phyloP scores from a whole-genome alignment of 2,329 filamentous ascomycete genomes.

The Metarhizium sp. region DNA sequence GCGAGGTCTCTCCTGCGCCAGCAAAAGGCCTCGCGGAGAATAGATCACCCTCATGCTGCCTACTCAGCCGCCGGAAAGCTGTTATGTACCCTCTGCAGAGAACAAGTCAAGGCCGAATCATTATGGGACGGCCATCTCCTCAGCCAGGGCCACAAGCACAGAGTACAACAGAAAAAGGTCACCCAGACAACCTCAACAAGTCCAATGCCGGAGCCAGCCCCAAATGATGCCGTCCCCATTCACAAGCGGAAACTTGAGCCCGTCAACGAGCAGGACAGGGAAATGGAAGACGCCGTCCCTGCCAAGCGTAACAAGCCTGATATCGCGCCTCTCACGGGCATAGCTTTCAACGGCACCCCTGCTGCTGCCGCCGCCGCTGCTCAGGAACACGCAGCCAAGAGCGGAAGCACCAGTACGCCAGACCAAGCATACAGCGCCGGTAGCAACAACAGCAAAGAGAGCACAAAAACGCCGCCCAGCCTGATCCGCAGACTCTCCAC shows the following conservation, averaged over 20 bases:
- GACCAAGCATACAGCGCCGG: conserved; percentile 12
- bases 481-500: conserved; percentile 38
- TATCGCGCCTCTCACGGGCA: conserved; percentile 8
- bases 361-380: not conserved
- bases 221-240: not conserved
- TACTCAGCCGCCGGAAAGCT: conserved; percentile 62
- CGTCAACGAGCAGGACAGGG: conserved; percentile 24
- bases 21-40: conserved; percentile 64
- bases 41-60: conserved; percentile 58
- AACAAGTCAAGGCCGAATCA: conserved; percentile 54
- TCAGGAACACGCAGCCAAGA: conserved; percentile 8
- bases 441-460: conserved; percentile 10
- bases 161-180: conserved; percentile 12
- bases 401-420: conserved; percentile 11
- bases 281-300: conserved; percentile 24
- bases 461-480: conserved; percentile 9
- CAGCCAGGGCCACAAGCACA: conserved; percentile 30
- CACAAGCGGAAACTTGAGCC: conserved; percentile 25
- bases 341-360: not conserved
- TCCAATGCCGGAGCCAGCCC: not conserved
- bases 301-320: conserved; percentile 39
- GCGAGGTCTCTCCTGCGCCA: conserved; percentile 70
- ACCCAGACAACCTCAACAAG: conserved; percentile 5
- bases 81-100: conserved; percentile 56
- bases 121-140: conserved; percentile 57